Evolutionary conservation across 805 yeast species (phyloP).

Genomic region (Wickerhamomyces tratensis): DNA sequence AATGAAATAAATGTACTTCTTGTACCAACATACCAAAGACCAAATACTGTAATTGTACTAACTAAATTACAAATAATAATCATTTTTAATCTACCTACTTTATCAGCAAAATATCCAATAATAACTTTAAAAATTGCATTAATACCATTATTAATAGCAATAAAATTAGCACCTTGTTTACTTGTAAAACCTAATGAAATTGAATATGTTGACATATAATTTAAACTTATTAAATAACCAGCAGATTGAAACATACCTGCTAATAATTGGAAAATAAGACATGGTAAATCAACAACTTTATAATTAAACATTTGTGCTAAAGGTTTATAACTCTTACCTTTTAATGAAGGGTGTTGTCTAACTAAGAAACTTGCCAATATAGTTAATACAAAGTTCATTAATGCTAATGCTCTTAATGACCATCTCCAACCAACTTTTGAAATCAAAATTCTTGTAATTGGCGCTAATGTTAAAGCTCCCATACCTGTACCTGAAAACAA

Average conservation of each 20-base stretch:
- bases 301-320: slow-evolving; percentile 3
- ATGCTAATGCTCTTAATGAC: slow-evolving; percentile 22
- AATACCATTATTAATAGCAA: slow-evolving; percentile 24
- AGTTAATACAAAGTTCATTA: slow-evolving; percentile 13
- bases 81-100: slow-evolving; percentile 30
- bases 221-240: slow-evolving; percentile 24
- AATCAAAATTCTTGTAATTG: slow-evolving; percentile 18
- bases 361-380: slow-evolving; percentile 1
- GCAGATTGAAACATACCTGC: slow-evolving; percentile 24
- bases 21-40: slow-evolving; percentile 25
- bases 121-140: slow-evolving; percentile 21
- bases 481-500: slow-evolving; percentile 27
- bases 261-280: slow-evolving; percentile 6
- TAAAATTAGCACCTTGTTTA: slow-evolving; percentile 24
- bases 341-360: slow-evolving; percentile 5
- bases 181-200: slow-evolving; percentile 20
- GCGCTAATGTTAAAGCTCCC: slow-evolving; percentile 25
- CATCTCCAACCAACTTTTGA: slow-evolving; percentile 24
- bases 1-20: slow-evolving; percentile 20
- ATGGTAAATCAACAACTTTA: slow-evolving; percentile 2
- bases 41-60: slow-evolving; percentile 22
- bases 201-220: slow-evolving; percentile 25
- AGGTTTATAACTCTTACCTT: slow-evolving; percentile 1
- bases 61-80: slow-evolving; percentile 28
- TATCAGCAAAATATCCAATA: slow-evolving; percentile 31